Evolutionary conservation across 2,329 filamentous ascomycete species (phyloP), one percentile per base, ranked within the genome.

Genomic region (Tolypocladium cylindrosporum): DNA sequence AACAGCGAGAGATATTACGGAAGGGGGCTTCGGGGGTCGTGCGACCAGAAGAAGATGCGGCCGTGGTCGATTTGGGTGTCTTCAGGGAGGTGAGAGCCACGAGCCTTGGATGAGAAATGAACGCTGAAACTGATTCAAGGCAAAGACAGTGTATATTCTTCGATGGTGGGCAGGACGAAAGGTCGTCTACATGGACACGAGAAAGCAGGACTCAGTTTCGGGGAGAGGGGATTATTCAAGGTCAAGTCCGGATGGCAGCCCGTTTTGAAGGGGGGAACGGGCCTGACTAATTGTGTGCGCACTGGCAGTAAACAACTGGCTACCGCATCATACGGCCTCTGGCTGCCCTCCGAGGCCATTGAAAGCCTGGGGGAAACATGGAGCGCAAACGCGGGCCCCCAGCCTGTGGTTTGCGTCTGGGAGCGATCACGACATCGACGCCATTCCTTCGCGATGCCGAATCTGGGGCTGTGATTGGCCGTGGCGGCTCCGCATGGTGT

Each of bases 351-450:
- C 48, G 48, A 51, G 19, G 27, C 48, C 19, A 37, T 50, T 48
- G 45, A 54, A 55, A 50, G 41, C 50, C 72, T 72, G 69, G 72
- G 71, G 72, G 69, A 67, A 72, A 73, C 67, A 71, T 66, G 64
- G 64, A 65, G 65, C 58, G 64, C 61, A 66, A 62, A 63, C 63
- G 64, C 61, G 55, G 61, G 39, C 63, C 62, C 66, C 57, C 58
- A 60, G 64, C 58, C 66, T 65, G 61, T 61, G 62, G 65, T 69
- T 64, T 67, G 65, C 61, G 67, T 69, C 66, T 68, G 67, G 68
- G 68, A 72, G 65, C 69, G 72, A 79, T 78, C 76, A 78, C 77
- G 76, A 78, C 77, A 79, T 79, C 76, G 71, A 73, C 75, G 75
- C 76, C 77, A 79, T 72, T 61, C 70, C 76, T 75, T 75, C 75